Conservation (phyloP, 768 basidiomycete species). For the Serendipita indica region DNA sequence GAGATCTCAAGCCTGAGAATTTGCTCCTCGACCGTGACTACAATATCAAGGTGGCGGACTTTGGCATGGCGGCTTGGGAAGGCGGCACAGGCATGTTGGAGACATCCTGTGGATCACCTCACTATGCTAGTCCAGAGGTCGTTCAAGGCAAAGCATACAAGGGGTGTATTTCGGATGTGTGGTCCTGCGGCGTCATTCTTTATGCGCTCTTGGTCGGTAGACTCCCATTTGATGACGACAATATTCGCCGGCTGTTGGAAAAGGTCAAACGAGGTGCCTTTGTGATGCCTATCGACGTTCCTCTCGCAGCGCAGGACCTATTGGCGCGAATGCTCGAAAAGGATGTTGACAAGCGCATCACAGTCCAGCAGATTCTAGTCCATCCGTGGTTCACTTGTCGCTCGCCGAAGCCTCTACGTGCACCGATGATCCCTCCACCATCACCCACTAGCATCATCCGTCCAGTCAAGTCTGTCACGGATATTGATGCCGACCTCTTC, state of each 20-base stretch:
- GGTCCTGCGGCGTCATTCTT: slow-evolving; percentile 92
- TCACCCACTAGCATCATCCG: slow-evolving; percentile 51
- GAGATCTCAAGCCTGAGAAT: slow-evolving; percentile 92
- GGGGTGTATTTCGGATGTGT: slow-evolving; percentile 81
- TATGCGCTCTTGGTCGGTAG: slow-evolving; percentile 75
- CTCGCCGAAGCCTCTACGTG: slow-evolving; percentile 29
- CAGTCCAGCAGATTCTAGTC: slow-evolving; percentile 22
- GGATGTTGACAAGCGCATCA: slow-evolving; percentile 61
- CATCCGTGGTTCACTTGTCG: slow-evolving; percentile 52
- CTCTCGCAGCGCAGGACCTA: slow-evolving; percentile 57
- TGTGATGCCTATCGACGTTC: slow-evolving; percentile 58
- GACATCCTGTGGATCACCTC: slow-evolving; percentile 87
- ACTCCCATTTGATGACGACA: slow-evolving; percentile 89
- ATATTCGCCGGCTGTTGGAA: slow-evolving; percentile 57
- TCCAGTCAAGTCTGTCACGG: slow-evolving; percentile 44
- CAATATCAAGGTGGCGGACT: slow-evolving; percentile 91
- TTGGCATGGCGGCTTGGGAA: slow-evolving; percentile 96
- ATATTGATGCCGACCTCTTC: slow-evolving; percentile 81
- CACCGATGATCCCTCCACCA: slow-evolving; percentile 30
- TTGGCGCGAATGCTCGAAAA: slow-evolving; percentile 67
- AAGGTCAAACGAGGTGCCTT: slow-evolving; percentile 65
- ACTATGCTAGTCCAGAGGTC: slow-evolving; percentile 90
- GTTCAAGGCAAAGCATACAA: slow-evolving; percentile 70
- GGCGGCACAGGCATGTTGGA: slow-evolving; percentile 41
- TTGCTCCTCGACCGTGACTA: slow-evolving; percentile 66